Percentiles rank a stretch among this genome's conserved stretches.
Conservation (phyloP, 805 yeast genomes). For the Ogataea saltuana region DNA sequence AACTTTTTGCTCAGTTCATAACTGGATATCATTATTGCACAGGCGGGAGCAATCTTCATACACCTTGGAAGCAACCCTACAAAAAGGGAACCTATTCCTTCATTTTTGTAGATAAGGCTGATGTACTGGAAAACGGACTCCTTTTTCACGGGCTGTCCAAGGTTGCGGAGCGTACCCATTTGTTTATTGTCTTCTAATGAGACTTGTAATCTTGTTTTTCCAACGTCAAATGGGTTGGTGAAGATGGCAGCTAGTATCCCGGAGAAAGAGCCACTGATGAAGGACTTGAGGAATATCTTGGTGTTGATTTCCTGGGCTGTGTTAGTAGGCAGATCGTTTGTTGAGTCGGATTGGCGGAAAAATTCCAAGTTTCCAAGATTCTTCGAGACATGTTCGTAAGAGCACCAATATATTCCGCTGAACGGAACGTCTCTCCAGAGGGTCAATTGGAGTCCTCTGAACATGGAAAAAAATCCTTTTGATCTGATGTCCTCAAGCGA, state of each 20-base stretch:
- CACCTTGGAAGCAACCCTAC: conserved; percentile 86
- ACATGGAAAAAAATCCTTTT: conserved; percentile 65
- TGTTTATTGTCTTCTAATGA: conserved; percentile 37
- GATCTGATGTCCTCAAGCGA: conserved; percentile 43
- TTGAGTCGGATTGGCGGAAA: conserved; percentile 23
- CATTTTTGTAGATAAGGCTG: conserved; percentile 59
- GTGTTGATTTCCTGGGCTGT: conserved; percentile 22
- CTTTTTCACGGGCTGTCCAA: conserved; percentile 23
- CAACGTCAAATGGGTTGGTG: conserved; percentile 97
- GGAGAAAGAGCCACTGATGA: conserved; percentile 78
- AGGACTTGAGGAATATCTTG: conserved; percentile 58
- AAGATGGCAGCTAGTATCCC: conserved; percentile 83
- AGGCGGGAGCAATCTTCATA: conserved; percentile 91
- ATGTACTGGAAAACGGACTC: conserved; percentile 71
- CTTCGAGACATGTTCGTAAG: conserved; percentile 58
- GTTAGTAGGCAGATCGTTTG: too few species aligned
- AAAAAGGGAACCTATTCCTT: conserved; percentile 83
- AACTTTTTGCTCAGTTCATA: conserved; percentile 84
- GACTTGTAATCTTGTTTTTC: conserved; percentile 88
- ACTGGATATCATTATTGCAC: conserved; percentile 97
- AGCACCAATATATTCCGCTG: conserved; percentile 92
- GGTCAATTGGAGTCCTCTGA: conserved; percentile 84
- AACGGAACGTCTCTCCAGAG: conserved; percentile 98
- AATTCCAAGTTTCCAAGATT: conserved; percentile 27
- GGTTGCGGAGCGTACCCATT: conserved; percentile 14